Evolutionary conservation across 2,329 filamentous ascomycete species (phyloP).

Genomic region (Aspergillus novofumigatus): DNA sequence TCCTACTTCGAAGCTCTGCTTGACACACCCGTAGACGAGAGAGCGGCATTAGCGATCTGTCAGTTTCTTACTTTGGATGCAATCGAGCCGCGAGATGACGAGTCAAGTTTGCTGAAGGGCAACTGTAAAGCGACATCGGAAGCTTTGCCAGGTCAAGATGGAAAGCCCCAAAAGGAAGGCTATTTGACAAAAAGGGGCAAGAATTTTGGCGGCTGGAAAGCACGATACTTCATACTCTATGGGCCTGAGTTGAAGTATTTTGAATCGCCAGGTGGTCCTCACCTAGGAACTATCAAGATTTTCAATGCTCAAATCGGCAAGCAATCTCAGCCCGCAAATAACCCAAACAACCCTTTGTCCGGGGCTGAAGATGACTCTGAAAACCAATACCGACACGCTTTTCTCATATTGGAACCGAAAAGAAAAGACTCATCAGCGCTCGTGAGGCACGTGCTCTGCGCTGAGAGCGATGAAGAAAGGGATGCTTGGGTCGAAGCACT

Average conservation of each 20-base stretch:
- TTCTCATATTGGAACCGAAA: slow-evolving; percentile 91
- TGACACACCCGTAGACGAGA: slow-evolving; percentile 74
- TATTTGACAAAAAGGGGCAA: slow-evolving; percentile 96
- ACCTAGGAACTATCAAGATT: slow-evolving; percentile 90
- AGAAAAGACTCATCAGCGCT: slow-evolving; percentile 86
- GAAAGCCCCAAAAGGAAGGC: slow-evolving; percentile 71
- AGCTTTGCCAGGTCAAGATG: slow-evolving; percentile 52
- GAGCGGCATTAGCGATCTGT: slow-evolving; percentile 76
- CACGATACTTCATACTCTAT: slow-evolving; percentile 66
- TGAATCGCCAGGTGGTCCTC: slow-evolving; percentile 82
- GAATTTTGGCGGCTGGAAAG: slow-evolving; percentile 99
- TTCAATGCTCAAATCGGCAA: slow-evolving; percentile 89
- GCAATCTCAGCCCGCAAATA: slow-evolving; percentile 63
- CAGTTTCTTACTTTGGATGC: slow-evolving; percentile 73
- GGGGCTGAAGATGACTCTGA: slow-evolving; percentile 69
- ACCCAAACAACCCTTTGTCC: slow-evolving; percentile 59
- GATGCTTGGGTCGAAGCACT: slow-evolving; percentile 92
- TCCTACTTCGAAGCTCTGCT: slow-evolving; percentile 80
- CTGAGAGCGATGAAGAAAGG: slow-evolving; percentile 87
- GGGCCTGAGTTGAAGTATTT: slow-evolving; percentile 79
- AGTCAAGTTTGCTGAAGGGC: slow-evolving; percentile 46
- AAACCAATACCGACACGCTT: slow-evolving; percentile 94
- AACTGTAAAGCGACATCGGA: slow-evolving; percentile 28
- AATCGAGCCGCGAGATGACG: slow-evolving; percentile 52
- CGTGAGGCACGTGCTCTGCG: slow-evolving; percentile 90